Conservation (phyloP, 2,329 filamentous ascomycete genomes). For the Cryphonectria japonica region DNA sequence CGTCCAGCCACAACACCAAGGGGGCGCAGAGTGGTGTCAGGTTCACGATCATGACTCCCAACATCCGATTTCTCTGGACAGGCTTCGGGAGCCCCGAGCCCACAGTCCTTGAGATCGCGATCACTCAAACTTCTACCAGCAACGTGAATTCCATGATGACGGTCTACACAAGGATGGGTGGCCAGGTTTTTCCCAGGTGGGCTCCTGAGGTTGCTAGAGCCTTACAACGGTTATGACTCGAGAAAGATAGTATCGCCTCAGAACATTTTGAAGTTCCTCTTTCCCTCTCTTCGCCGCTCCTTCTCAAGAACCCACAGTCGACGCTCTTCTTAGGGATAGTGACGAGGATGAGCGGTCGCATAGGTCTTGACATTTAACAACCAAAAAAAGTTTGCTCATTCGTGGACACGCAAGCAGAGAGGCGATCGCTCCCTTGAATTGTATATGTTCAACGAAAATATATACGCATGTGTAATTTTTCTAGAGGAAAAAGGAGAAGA, state of each 20-base stretch:
- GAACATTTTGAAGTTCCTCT: background rate
- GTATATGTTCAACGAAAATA: background rate
- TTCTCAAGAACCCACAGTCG: background rate
- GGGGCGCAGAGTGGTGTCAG: background rate
- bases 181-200: background rate
- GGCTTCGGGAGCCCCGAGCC: background rate
- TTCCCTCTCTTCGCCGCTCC: background rate
- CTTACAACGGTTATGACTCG: background rate
- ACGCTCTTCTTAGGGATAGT: background rate
- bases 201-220: background rate
- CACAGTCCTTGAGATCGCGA: background rate
- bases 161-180: background rate
- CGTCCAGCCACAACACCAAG: background rate
- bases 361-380: background rate
- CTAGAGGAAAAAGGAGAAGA: background rate
- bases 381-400: background rate
- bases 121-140: background rate
- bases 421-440: background rate
- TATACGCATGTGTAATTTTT: background rate
- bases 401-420: background rate
- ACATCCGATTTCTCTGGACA: background rate
- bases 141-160: background rate
- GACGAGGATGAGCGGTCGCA: background rate
- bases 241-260: background rate
- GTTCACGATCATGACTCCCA: background rate